Base-by-base conservation (phyloP, 768 basidiomycete species). In the Exidia glandulosa region DNA sequence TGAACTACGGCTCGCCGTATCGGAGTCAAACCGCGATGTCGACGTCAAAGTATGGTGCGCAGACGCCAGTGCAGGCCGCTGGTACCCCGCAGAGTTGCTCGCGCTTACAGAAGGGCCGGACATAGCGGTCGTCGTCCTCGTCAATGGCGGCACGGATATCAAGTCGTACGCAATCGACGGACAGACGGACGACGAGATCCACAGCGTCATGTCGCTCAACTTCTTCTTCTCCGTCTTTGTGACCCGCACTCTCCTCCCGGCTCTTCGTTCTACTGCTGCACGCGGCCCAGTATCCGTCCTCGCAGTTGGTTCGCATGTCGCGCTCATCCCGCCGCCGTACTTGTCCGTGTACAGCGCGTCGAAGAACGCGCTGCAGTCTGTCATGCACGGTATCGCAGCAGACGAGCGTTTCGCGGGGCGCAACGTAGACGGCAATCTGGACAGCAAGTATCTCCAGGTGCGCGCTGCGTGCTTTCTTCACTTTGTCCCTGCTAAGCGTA, bases 321-420 rank as follows among this genome's bases (percentile, higher is more conserved):
- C 54, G 32, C 56, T 60, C 13, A 23, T 57, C 27, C 61, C 61
- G 3, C 61, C 61, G n/a, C 61, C 62, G 13, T 59, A 59, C 16
- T 14, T 60, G 25, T 36, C 59, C 7, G 19, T 60, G 2, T 60
- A 63, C 45, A 36, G 59, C 25, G 34, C 62, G 19, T 57, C 29
- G 37, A 63, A 63, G 48, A 47, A 29, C 7, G 60, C 60, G 59
- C 31, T 60, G 29, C 56, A 60, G 34, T 32, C 36, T 12, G 36
- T 63, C 32, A 33, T 45, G 10, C 56, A 59, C 31, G 59, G 45
- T 1, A 45, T 63, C 16, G 45, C 34, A 1, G 29, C 57, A 7
- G 62, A 63, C 48, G 62, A 63, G 48, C 62, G 62, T 4, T 61
- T 36, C 34, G 34, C 34, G n/a, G n/a, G n/a, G n/a, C n/a, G n/a